Conservation (phyloP, 1,284 basidiomycete genomes). For the Cutaneotrichosporon sp. region DNA sequence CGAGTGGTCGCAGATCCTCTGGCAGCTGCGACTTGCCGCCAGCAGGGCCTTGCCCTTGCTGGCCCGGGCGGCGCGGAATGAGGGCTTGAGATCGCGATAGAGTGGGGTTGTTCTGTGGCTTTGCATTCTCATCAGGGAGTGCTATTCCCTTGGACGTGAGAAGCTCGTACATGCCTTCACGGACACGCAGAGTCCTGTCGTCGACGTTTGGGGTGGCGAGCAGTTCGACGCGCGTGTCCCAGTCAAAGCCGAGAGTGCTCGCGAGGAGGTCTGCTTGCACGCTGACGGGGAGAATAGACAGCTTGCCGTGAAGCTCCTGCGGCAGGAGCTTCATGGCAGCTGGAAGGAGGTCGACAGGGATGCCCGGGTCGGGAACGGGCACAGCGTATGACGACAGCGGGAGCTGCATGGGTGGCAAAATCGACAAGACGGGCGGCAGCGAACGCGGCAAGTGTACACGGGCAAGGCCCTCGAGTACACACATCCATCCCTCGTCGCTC, state of each 20-base stretch:
- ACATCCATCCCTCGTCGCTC: constrained; percentile 17
- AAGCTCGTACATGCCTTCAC: constrained; percentile 24
- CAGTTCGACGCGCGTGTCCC: constrained; percentile 37
- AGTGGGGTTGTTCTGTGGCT: neutral
- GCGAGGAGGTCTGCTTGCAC: constrained; percentile 39
- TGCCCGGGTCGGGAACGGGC: constrained; percentile 24
- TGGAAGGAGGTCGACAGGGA: constrained; percentile 27
- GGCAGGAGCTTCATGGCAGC: constrained; percentile 32
- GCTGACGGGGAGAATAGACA: constrained; percentile 28
- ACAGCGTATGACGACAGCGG: constrained; percentile 33
- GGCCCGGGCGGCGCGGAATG: constrained; percentile 4
- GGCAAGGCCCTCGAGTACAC: constrained; percentile 39
- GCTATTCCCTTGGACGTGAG: constrained; percentile 22
- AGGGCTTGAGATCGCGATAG: neutral
- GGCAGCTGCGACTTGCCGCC: constrained; percentile 19
- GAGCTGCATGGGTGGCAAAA: constrained; percentile 35
- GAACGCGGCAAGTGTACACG: constrained; percentile 39
- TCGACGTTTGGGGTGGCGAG: constrained; percentile 33
- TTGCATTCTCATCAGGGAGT: constrained; percentile 10
- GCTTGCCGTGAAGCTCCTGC: constrained; percentile 29
- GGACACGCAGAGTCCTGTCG: constrained; percentile 26
- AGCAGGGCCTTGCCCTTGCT: neutral
- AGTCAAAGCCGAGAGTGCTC: constrained; percentile 31
- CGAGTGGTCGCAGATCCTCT: constrained; percentile 37
- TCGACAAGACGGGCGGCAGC: constrained; percentile 39